phyloP scores from a whole-genome alignment of 2,329 filamentous ascomycete genomes.

The Emmonsia crescens region DNA sequence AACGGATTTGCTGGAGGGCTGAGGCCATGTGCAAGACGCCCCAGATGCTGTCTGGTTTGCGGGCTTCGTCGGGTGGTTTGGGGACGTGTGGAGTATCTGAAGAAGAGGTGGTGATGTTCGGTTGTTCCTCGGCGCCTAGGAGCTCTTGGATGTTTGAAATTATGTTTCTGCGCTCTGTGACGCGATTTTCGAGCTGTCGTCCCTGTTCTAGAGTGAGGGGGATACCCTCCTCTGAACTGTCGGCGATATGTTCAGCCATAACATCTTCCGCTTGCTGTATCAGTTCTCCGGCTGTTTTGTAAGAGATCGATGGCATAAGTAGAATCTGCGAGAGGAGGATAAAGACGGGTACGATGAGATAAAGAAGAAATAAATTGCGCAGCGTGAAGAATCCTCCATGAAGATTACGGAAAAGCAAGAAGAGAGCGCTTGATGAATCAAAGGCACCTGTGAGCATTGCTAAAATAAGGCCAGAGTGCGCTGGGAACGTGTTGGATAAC shows the following conservation, averaged over 20 bases:
- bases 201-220: conserved; percentile 24
- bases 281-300: conserved; percentile 77
- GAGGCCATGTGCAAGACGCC: conserved; percentile 68
- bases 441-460: conserved; percentile 73
- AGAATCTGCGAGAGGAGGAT: conserved; percentile 58
- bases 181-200: conserved; percentile 43
- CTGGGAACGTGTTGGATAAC: conserved; percentile 72
- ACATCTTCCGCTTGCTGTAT: conserved; percentile 56
- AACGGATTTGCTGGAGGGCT: conserved; percentile 60
- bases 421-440: conserved; percentile 61
- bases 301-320: conserved; percentile 63
- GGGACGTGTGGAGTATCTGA: conserved; percentile 41
- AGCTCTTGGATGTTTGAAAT: conserved; percentile 59
- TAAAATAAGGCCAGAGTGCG: conserved; percentile 65
- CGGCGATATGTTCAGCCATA: conserved; percentile 38
- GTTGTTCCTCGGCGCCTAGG: background rate
- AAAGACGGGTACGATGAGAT: conserved; percentile 57
- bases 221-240: conserved; percentile 35
- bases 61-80: conserved; percentile 49
- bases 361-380: conserved; percentile 59
- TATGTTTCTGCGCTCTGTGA: conserved; percentile 50
- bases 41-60: conserved; percentile 56
- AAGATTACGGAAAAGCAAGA: conserved; percentile 15
- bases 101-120: background rate
- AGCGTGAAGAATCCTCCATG: conserved; percentile 38